A percentile compares a stretch with the other conserved stretches of the same genome.
These are phyloP conservation scores for Cercospora sesami DNA, from an alignment of 2,329 filamentous ascomycete species.

Conservation along the genomic window DNA sequence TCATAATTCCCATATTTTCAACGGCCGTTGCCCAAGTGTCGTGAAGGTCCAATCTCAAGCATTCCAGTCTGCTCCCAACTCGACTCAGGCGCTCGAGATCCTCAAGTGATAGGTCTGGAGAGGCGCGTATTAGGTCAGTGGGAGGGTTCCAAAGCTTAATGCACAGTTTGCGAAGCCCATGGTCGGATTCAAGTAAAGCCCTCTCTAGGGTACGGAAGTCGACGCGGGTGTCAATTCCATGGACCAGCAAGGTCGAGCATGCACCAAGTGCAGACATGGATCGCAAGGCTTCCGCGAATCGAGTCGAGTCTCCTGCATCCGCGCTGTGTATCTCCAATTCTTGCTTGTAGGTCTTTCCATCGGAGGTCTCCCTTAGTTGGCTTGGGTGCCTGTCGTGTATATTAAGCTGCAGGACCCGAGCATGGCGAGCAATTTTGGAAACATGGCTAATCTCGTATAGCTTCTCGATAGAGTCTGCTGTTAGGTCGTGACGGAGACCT, in stretches of 20 bases:
- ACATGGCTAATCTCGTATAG: neutral
- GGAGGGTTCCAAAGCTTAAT: neutral
- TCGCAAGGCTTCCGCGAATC: neutral
- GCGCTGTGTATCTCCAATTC: neutral
- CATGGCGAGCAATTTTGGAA: neutral
- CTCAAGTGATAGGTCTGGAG: neutral
- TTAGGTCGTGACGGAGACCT: neutral
- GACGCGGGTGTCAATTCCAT: neutral
- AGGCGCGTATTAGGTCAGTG: neutral
- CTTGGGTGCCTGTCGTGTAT: neutral
- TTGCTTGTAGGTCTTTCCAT: neutral
- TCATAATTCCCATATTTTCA: neutral
- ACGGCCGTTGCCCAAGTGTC: neutral
- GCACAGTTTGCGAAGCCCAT: neutral
- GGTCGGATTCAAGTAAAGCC: neutral
- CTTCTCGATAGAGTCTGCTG: neutral
- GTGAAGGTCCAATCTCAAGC: neutral
- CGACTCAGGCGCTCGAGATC: neutral
- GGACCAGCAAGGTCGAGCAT: neutral
- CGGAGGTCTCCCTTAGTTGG: neutral
- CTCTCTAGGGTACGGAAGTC: neutral
- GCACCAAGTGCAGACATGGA: neutral
- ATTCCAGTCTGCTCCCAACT: neutral
- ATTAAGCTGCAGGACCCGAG: neutral
- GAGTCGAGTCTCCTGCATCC: neutral